Percentiles rank a stretch among this genome's conserved stretches.
These are phyloP conservation scores for Rhizopogon rudus DNA, from an alignment of 768 basidiomycete genomes.

Conservation along the genomic window DNA sequence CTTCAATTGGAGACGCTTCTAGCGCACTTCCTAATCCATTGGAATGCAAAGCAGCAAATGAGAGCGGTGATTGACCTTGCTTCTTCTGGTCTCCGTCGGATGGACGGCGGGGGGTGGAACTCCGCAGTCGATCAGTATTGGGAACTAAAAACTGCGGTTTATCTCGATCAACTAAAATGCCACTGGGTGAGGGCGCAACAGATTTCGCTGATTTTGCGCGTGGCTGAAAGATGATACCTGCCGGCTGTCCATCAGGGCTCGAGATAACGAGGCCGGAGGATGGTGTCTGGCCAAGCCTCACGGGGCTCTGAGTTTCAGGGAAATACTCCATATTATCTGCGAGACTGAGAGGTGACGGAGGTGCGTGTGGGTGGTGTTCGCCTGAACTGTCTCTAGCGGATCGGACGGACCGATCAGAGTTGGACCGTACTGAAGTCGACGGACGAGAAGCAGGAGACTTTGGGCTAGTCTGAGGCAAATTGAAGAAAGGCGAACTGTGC, in stretches of 20 bases:
- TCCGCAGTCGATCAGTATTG: constrained; percentile 21
- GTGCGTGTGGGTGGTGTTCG: constrained; percentile 36
- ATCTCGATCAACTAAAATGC: constrained; percentile 36
- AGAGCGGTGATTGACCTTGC: constrained; percentile 17
- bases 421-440: constrained; percentile 44
- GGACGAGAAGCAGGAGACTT: constrained; percentile 40
- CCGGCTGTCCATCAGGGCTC: constrained; percentile 87
- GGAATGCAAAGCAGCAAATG: constrained; percentile 25
- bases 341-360: constrained; percentile 68
- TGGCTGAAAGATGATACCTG: constrained; percentile 97
- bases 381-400: constrained; percentile 44
- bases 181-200: constrained; percentile 26
- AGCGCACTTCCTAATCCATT: constrained; percentile 10
- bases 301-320: constrained; percentile 48
- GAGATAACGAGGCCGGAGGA: constrained; percentile 88
- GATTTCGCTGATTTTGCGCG: constrained; percentile 36
- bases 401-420: constrained; percentile 57
- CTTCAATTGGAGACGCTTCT: constrained; percentile 19
- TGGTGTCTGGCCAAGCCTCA: constrained; percentile 67
- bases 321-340: constrained; percentile 69
- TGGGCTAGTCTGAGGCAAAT: constrained; percentile 25
- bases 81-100: constrained; percentile 24
- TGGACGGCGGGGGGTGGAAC: constrained; percentile 20
- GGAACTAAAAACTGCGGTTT: constrained; percentile 32
- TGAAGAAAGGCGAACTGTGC: constrained; percentile 42